These are phyloP conservation scores for Pseudopediastrum boryanum DNA, from an alignment of 139 green algal genomes.

Conservation along the genomic window DNA sequence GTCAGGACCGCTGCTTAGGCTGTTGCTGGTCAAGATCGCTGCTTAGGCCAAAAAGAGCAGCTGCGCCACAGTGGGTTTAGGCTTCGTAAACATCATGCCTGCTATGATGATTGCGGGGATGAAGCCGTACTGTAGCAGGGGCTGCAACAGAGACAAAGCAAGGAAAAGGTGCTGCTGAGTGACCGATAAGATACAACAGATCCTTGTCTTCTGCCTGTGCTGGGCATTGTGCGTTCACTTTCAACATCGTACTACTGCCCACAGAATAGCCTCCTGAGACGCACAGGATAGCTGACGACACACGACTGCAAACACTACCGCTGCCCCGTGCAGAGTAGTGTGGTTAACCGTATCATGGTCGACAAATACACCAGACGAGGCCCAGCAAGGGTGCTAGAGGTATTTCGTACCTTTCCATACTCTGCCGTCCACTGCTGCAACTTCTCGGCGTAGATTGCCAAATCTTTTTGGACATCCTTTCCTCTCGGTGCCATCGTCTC, in stretches of 20 bases:
- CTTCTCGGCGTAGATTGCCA: slow-evolving; percentile 13
- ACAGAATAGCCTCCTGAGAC: background rate
- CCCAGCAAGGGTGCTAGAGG: too few relatives aligned
- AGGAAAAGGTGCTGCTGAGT: too few relatives aligned
- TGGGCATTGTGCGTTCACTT: background rate
- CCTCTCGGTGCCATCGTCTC: too few relatives aligned
- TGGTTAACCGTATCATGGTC: slow-evolving; percentile 3
- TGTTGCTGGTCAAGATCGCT: too few relatives aligned
- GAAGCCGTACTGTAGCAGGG: slow-evolving; percentile 58
- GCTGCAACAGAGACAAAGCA: slow-evolving; percentile 42
- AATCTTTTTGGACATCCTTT: too few relatives aligned
- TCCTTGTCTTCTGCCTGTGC: background rate
- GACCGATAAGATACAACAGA: background rate
- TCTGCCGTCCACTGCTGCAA: slow-evolving; percentile 20
- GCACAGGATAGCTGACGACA: background rate
- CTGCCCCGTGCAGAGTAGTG: background rate
- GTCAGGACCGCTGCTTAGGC: too few relatives aligned
- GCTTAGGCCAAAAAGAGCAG: slow-evolving; percentile 48
- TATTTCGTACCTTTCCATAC: slow-evolving; percentile 27
- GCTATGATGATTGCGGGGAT: slow-evolving; percentile 70
- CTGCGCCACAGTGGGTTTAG: slow-evolving; percentile 54
- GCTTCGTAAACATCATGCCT: slow-evolving; percentile 65
- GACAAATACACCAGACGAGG: background rate
- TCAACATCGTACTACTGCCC: background rate
- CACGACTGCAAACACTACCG: background rate